Evolutionary conservation across 2,329 filamentous ascomycete genomes (phyloP).

Genomic region (Microdochium paspali): DNA sequence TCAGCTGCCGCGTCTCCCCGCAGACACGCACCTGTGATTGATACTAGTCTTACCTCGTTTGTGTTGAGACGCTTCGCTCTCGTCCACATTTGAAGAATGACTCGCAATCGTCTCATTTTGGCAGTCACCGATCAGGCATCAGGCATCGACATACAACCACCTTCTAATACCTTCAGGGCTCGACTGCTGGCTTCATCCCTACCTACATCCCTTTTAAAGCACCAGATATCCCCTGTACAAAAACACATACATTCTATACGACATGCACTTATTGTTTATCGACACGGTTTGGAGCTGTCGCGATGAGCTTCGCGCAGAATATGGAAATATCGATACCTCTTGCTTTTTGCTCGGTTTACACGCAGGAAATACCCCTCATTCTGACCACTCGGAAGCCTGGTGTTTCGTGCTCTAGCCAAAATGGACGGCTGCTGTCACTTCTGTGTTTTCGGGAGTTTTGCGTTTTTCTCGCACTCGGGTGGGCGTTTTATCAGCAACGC

Average conservation of each 20-base stretch:
- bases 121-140: constrained; percentile 34
- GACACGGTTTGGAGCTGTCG: constrained; percentile 15
- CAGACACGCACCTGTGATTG: background rate
- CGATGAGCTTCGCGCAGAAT: constrained; percentile 28
- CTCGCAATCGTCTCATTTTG: constrained; percentile 36
- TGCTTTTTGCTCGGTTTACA: constrained; percentile 24
- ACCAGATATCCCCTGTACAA: constrained; percentile 31
- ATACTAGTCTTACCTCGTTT: constrained; percentile 3
- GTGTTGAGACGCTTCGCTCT: constrained; percentile 11
- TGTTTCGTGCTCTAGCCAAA: background rate
- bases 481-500: constrained; percentile 9
- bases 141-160: constrained; percentile 32
- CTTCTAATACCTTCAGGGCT: constrained; percentile 19
- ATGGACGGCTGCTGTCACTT: background rate
- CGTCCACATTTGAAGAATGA: constrained; percentile 1
- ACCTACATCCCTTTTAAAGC: constrained; percentile 12
- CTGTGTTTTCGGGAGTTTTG: constrained; percentile 1
- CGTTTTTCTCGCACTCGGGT: constrained; percentile 16
- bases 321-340: constrained; percentile 35
- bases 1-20: constrained; percentile 10
- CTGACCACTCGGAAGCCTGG: background rate
- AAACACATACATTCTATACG: constrained; percentile 29
- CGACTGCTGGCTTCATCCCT: constrained; percentile 19
- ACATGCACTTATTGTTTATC: constrained; percentile 29
- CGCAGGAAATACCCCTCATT: constrained; percentile 8